Evolutionary conservation across 2,329 filamentous ascomycete genomes (phyloP), one percentile per base, ranked within the genome.

Genomic region (Aspergillus fijiensis): DNA sequence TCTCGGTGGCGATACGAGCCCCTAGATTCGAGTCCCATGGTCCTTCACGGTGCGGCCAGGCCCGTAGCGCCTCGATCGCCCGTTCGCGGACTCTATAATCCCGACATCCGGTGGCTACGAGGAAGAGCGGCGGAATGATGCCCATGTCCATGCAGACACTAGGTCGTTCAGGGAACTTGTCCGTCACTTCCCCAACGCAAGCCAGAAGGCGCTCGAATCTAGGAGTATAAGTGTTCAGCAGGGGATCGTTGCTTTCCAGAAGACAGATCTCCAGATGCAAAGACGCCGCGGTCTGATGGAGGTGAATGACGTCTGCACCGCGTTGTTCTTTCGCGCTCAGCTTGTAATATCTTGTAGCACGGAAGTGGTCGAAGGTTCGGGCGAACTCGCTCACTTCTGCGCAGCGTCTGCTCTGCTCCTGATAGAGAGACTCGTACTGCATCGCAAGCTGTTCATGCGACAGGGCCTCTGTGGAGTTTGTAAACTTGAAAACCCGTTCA

Each of bases 11-110:
- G 39, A 75, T 62, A 6, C 69, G 61, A n/a, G 66, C 72, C 57
- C 72, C 64, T 14, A 72, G 60, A 7, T 69, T 70, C 4, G 74
- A 75, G 58, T 76, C 71, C 72, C 71, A 75, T 5, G 70, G 64
- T 10, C 74, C 73, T 58, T 76, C 75, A 49, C 70, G 71, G 58
- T 75, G 74, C 10, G 69, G 71, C 60, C 69, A 68, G 14, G 51
- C 45, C 7, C 65, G 62, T 31, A 77, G 62, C 16, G 69, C 56
- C 4, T 63, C 54, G 4, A 76, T 64, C 0, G 74, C 75, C 45
- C 66, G 62, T n/a, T 63, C 60, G 23, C 72, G 67, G 5, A 72
- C 57, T 4, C 45, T 23, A 45, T 62, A 60, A 29, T 71, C 63
- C 27, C 67, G 67, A 57, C 73, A 76, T 39, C 70, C 70, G 49